A percentile compares a stretch with the other conserved stretches of the same genome.
Conservation (phyloP, 2,329 filamentous ascomycete species). For the Fusarium fracticaudum region DNA sequence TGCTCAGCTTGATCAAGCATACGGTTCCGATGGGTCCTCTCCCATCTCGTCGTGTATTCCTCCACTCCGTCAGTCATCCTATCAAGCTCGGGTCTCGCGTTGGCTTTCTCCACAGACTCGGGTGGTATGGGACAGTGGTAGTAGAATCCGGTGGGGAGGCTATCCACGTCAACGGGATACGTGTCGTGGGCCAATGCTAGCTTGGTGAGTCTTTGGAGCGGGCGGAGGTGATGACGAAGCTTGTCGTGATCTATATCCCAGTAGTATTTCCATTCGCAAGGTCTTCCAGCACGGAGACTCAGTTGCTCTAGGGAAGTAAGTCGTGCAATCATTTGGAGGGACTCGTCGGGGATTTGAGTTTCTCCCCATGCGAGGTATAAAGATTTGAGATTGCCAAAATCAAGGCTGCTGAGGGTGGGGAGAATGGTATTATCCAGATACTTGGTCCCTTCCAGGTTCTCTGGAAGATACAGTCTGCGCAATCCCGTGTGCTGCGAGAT, state of each 20-base stretch:
- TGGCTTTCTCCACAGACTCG: not conserved
- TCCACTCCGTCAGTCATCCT: no score
- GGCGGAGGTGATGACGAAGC: not conserved
- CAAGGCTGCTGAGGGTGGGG: not conserved
- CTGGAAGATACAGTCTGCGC: slow-evolving; percentile 1
- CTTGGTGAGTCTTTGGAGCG: slow-evolving; percentile 1
- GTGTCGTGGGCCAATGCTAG: slow-evolving; percentile 12
- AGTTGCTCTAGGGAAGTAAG: slow-evolving; percentile 26
- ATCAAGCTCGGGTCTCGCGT: not conserved
- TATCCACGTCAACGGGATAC: not conserved
- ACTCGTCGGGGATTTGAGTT: not conserved
- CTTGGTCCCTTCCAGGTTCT: not conserved
- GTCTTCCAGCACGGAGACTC: not conserved
- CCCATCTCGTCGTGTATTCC: not conserved
- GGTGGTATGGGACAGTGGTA: not conserved
- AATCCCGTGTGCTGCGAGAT: not conserved
- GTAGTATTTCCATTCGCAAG: not conserved
- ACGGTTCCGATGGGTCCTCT: slow-evolving; percentile 26
- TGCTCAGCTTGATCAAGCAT: slow-evolving; percentile 24
- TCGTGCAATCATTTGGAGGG: not conserved
- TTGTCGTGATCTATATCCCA: slow-evolving; percentile 1
- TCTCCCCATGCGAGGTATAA: slow-evolving; percentile 19
- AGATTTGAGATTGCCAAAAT: slow-evolving; percentile 7
- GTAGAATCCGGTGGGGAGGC: not conserved
- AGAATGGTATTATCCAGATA: slow-evolving; percentile 14